Conservation (phyloP, 805 yeast species). For the Kodamaea kakaduensis region DNA sequence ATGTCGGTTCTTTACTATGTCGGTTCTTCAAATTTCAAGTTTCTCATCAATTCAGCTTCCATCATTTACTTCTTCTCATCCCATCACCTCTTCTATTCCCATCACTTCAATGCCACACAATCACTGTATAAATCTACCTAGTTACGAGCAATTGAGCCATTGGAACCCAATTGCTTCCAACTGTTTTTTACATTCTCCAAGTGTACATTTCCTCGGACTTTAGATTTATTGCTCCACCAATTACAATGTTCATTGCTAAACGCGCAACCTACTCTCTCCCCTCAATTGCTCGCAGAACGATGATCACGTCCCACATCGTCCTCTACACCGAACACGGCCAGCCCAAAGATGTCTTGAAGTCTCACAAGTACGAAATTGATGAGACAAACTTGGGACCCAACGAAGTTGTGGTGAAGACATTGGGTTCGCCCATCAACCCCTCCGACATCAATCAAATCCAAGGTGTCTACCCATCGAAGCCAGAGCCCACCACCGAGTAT, state of each 20-base stretch:
- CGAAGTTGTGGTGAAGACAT: constrained; percentile 30
- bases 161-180: no score
- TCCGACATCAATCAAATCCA: constrained; percentile 45
- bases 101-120: no score
- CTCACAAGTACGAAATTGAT: constrained; percentile 50
- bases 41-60: no score
- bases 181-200: no score
- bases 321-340: constrained; percentile 67
- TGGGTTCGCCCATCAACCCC: constrained; percentile 42
- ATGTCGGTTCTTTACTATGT: no score
- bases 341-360: constrained; percentile 50
- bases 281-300: constrained; percentile 15
- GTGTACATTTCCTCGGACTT: neutral
- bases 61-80: no score
- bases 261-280: neutral
- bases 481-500: constrained; percentile 48
- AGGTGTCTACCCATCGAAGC: constrained; percentile 45
- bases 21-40: no score
- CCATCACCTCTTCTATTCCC: no score
- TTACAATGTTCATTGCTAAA: constrained; percentile 3
- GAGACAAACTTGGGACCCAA: constrained; percentile 39
- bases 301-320: constrained; percentile 60
- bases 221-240: neutral
- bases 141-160: no score
- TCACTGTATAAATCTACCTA: no score